phyloP scores from a whole-genome alignment of 2,329 filamentous ascomycete species.

The Lecanoromycetidae sp. region DNA sequence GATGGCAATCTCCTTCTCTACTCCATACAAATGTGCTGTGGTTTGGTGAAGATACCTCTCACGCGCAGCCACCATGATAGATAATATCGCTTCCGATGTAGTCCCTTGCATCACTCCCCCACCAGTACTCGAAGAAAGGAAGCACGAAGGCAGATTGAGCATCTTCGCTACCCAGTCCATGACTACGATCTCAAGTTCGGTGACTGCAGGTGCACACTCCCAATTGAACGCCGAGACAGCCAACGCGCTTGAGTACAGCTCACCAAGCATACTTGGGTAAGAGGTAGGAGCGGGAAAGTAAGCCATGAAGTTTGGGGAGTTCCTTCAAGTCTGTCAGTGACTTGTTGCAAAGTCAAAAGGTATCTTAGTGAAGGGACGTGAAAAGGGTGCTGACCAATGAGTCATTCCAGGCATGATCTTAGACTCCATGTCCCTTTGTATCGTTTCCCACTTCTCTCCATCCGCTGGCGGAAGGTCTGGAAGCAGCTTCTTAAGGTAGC shows the following conservation, averaged over 20 bases:
- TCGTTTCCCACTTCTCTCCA: constrained; percentile 63
- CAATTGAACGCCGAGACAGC: constrained; percentile 92
- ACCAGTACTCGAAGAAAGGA: constrained; percentile 58
- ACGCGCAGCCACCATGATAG: constrained; percentile 73
- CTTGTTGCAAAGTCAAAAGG: background rate
- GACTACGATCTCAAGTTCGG: constrained; percentile 84
- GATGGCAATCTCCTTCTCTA: constrained; percentile 58
- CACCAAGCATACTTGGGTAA: constrained; percentile 75
- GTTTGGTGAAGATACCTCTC: constrained; percentile 61
- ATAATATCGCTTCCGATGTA: constrained; percentile 77
- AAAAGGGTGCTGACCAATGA: constrained; percentile 68
- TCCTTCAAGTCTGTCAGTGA: constrained; percentile 33
- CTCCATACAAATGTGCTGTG: constrained; percentile 34
- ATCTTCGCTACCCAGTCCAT: constrained; percentile 82
- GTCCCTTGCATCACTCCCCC: constrained; percentile 93
- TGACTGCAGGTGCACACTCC: constrained; percentile 85
- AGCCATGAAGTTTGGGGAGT: constrained; percentile 88
- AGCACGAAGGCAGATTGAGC: constrained; percentile 60
- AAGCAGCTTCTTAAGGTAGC: constrained; percentile 71
- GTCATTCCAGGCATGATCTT: constrained; percentile 88
- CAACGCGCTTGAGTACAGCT: constrained; percentile 83
- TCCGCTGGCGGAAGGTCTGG: constrained; percentile 52
- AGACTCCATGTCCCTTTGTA: constrained; percentile 69
- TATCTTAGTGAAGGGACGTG: background rate
- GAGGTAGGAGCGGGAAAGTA: constrained; percentile 79